Evolutionary conservation across 2,329 filamentous ascomycete species (phyloP).

Genomic region (Dryadomyces quercus-mongolicae): DNA sequence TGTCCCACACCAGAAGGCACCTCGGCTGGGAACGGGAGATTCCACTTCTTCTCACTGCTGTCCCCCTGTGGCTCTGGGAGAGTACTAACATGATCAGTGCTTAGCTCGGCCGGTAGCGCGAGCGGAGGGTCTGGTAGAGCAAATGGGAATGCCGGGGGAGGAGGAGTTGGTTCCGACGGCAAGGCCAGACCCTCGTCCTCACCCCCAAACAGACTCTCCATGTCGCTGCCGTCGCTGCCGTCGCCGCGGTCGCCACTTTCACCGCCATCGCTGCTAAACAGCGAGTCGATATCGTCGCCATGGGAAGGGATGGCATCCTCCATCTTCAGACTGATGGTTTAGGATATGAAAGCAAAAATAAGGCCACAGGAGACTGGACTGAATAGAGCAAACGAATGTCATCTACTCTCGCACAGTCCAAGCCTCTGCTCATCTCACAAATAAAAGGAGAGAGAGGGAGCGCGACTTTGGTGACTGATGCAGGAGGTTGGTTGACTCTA

Average conservation of each 20-base stretch:
- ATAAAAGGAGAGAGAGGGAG: neutral
- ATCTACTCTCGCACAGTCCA: too few species aligned
- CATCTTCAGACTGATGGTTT: too few species aligned
- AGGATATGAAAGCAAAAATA: too few species aligned
- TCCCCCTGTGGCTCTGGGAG: neutral
- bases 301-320: neutral
- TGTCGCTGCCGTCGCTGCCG: neutral
- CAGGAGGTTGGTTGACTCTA: too few species aligned
- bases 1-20: too few species aligned
- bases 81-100: slow-evolving; percentile 1
- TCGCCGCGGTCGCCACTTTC: neutral
- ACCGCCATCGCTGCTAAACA: neutral
- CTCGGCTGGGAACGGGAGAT: neutral
- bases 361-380: too few species aligned
- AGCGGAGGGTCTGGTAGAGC: neutral
- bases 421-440: neutral
- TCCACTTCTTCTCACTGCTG: neutral
- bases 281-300: neutral
- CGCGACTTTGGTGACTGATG: too few species aligned
- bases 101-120: neutral
- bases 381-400: too few species aligned
- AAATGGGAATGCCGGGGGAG: neutral
- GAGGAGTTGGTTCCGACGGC: neutral
- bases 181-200: neutral
- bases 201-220: slow-evolving; percentile 3